Evolutionary conservation across 805 yeast species (phyloP), one percentile per base, ranked within the genome.

Genomic region (Candida pseudofarinosa): DNA sequence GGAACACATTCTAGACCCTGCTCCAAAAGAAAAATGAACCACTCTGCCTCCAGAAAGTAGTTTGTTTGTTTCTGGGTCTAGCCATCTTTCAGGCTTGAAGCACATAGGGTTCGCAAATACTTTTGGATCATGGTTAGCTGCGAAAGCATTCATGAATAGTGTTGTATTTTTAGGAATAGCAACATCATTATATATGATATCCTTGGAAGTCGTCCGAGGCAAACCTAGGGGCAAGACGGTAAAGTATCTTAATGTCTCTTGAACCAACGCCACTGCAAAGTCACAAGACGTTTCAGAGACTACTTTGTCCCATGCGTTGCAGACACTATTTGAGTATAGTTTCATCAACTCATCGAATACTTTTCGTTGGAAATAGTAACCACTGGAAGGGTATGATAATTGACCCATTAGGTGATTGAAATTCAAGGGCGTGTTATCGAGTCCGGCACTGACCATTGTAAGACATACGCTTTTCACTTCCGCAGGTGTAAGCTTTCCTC

Each of bases 391-490:
- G 14, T 70, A 68, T 4, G 83, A 71, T 34, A 85, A 61, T 33
- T 80, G 84, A 0, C 85, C 85, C 49, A 83, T 54, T 6, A 82
- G 68, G 47, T 83, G 80, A 47, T 76, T 75, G 39, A 84, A 65
- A 37, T 79, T 83, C 26, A 83, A 66, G 0, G 88, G 82, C 0
- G 83, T 76, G 48, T 85, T 85, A 55, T 85, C 91, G 18, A 85
- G 62, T 0, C 93, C 93, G 6, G 90, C 93, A 50, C 88, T 81
- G 0, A 85, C 82, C 83, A 84, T 79, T 0, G 90, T 81, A 33
- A 85, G 63, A 54, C 90, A 84, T 4, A 82, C 71, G 36, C 86
- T 77, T 36, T 68, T 67, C 38, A 80, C 55, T 52, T 83, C 87
- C 6, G 59, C 59, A 2, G 48, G 53, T 6, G 62, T 59, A 50